Evolutionary conservation across 73 alveolate species (phyloP).

Genomic region (Tetrahymena borealis): DNA sequence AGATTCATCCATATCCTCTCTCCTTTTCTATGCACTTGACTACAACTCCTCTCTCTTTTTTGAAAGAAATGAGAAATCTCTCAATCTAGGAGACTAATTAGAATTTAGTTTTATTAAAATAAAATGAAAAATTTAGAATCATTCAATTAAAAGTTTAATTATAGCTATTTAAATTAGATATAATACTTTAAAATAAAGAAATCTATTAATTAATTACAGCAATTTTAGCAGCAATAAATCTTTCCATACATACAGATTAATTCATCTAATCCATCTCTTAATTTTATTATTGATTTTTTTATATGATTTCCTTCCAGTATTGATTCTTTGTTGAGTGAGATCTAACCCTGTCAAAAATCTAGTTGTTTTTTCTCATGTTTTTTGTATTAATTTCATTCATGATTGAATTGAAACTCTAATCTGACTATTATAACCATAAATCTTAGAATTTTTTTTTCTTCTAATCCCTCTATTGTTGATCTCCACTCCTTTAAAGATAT

Average conservation of each 20-base stretch:
- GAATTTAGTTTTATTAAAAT: neutral
- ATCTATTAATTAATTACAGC: neutral
- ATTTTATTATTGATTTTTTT: neutral
- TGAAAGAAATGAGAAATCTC: neutral
- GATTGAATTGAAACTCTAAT: neutral
- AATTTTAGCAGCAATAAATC: neutral
- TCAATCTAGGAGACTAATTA: neutral
- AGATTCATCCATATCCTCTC: neutral
- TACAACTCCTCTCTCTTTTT: neutral
- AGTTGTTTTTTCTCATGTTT: neutral
- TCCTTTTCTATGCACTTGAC: neutral
- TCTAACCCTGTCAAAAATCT: neutral
- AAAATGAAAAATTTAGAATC: neutral
- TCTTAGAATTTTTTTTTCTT: neutral
- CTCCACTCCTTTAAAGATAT: neutral
- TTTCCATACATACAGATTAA: neutral
- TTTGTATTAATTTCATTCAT: neutral
- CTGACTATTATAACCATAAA: neutral
- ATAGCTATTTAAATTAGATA: neutral
- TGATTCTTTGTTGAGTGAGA: neutral
- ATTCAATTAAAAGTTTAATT: neutral
- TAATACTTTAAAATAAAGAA: neutral
- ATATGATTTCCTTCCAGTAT: neutral
- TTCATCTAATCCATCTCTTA: neutral
- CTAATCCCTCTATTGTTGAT: neutral